A percentile compares a stretch with the other conserved stretches of the same genome.
Evolutionary conservation across 2,329 filamentous ascomycete genomes (phyloP).

Genomic region (Colletotrichum viniferum): DNA sequence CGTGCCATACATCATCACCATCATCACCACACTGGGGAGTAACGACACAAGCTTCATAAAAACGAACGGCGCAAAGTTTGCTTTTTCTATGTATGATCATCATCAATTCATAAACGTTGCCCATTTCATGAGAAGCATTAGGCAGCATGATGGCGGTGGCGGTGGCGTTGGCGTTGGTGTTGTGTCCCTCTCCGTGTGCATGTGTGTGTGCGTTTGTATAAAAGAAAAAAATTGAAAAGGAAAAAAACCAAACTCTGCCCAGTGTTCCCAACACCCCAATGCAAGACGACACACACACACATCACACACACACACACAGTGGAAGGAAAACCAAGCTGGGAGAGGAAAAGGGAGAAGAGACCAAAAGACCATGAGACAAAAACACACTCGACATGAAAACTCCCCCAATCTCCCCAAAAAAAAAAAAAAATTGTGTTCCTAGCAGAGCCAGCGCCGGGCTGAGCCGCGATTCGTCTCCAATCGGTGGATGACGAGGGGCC

Average conservation of each 20-base stretch:
- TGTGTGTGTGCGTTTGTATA: not conserved
- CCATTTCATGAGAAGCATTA: constrained; percentile 19
- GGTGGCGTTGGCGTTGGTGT: not conserved
- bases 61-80: constrained; percentile 2
- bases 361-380: not conserved
- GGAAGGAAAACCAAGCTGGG: not conserved
- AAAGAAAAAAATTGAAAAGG: not conserved
- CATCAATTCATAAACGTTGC: constrained; percentile 21
- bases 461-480: not conserved
- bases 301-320: not conserved
- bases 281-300: not conserved
- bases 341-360: not conserved
- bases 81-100: constrained; percentile 19
- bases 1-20: not conserved
- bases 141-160: constrained; percentile 7
- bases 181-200: not conserved
- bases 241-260: not conserved
- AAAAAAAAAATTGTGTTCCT: not conserved
- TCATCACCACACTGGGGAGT: not conserved
- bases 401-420: not conserved
- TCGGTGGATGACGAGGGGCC: not conserved
- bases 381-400: not conserved
- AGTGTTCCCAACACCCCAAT: constrained; percentile 5
- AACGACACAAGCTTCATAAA: not conserved
- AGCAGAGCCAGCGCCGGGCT: not conserved